phyloP scores from a whole-genome alignment of 345 rosid genomes.

The Draba incana region DNA sequence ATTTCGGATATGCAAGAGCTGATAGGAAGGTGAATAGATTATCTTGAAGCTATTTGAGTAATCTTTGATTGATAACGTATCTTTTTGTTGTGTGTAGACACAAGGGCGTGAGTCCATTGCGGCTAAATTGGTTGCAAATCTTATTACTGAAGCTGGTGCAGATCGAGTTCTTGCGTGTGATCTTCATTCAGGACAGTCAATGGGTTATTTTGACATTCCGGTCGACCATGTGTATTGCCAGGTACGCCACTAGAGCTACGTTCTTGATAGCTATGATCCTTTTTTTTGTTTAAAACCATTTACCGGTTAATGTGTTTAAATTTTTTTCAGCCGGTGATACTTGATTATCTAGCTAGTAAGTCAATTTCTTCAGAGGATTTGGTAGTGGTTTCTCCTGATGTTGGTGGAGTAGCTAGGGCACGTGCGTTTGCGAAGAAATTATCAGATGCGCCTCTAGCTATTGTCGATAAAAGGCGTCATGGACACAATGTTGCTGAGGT shows the following conservation, averaged over 20 bases:
- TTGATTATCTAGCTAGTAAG: conserved; percentile 99
- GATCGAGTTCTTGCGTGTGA: conserved; percentile 95
- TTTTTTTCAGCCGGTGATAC: conserved; percentile 75
- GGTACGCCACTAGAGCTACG: conserved; percentile 47
- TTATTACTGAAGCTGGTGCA: conserved; percentile 97
- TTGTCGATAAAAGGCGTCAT: conserved; percentile 96
- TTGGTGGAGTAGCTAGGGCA: conserved; percentile 99
- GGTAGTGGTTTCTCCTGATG: conserved; percentile 99
- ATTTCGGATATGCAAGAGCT: conserved; percentile 98
- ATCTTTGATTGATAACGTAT: conserved; percentile 4
- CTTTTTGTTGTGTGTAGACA: conserved; percentile 53
- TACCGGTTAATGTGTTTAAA: neutral
- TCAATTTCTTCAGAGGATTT: conserved; percentile 71
- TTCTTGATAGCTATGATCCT: conserved; percentile 10
- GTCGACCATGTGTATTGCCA: conserved; percentile 92
- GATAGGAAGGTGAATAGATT: conserved; percentile 74
- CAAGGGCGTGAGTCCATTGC: conserved; percentile 99
- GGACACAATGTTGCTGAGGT: conserved; percentile 99
- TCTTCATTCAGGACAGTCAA: conserved; percentile 98
- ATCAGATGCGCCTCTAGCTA: conserved; percentile 95
- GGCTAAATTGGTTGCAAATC: conserved; percentile 93
- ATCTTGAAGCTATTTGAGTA: neutral
- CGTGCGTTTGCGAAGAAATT: conserved; percentile 93
- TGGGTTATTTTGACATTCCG: conserved; percentile 98
- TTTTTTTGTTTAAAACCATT: neutral